Base-by-base conservation (phyloP, 805 yeast species). In the Komagataella ulmi region DNA sequence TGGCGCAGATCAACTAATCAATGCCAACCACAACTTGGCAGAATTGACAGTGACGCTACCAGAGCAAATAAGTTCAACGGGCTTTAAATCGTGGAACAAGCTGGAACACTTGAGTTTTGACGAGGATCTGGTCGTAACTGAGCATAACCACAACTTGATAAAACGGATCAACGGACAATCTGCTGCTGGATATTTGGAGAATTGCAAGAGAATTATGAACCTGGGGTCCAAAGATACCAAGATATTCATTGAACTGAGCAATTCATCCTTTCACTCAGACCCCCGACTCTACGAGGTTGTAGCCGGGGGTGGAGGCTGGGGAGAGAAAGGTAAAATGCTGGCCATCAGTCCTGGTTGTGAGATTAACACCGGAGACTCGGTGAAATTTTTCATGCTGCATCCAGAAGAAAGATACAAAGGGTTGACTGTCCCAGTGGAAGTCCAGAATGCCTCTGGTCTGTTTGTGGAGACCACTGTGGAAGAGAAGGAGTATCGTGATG, bases 221-320 rank as follows among this genome's bases (percentile, higher is more conserved):
- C 50, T 70, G 3, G 69, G 63, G 7, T 68, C 75, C 23, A 74
- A 72, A 52, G 76, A 72, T 19, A 70, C 76, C 4, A 64, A 68
- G 54, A 73, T 73, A 1, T 72, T 61, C 53, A 73, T 67, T 6
- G 67, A 67, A 53, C 40, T 72, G 12, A 45, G 47, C 17, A n/a
- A 43, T 3, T 18, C 46, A 18, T 49, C 21, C 14, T 45, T 21
- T 0, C 44, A 48, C 3, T 45, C 51, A 2, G 50, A 55, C 14
- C 54, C 58, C 51, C 55, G 52, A 44, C 58, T 72, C 51, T 75
- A 67, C 61, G 75, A 77, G 58, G 80, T 83, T 18, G 70, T 80
- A 43, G 89, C 87, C 4, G 89, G 89, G 3, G 89, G 89, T 2
- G 84, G 88, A 2, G 81, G 83, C 2, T 83, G 88, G 88, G 86